Evolutionary conservation across 345 rosid species (phyloP), one percentile per base, ranked within the genome.

Genomic region (Barbarea vulgaris): DNA sequence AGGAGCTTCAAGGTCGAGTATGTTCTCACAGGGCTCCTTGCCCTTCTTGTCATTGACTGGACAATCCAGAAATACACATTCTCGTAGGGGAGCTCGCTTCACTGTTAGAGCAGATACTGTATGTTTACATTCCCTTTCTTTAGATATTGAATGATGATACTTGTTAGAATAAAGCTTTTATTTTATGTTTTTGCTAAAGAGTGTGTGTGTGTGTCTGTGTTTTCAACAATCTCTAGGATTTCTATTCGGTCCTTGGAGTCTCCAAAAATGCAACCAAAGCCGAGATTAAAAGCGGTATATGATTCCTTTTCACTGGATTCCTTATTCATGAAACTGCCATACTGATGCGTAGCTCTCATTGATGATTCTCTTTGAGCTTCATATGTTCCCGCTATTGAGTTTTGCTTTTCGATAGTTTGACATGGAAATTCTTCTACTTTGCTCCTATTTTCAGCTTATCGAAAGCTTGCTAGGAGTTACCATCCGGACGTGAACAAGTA

Each of bases 401-500:
- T 60, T 28, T 41, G 28, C 5, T 28, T 46, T 62, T 69, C 28
- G 5, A 69, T 69, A 62, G 28, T 60, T 67, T 59, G 24, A 51
- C n/a, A 51, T 14, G 19, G 53, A 75, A 34, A 15, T 64, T 64
- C 1, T 54, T 57, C 14, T 58, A 5, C 31, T 50, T 63, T 37
- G 41, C n/a, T 47, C 39, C 47, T 27, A 33, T 74, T 70, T 87
- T 37, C 91, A 96, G 99, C 98, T 61, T 96, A 96, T 63, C 84
- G 99, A 74, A 96, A 96, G 80, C 98, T 93, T 54, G 99, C 98
- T 7, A 87, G 99, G 85, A 93, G 76, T 81, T 91, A 84, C 73
- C 99, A 96, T 84, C 99, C 97, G 5, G 99, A 96, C 67, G 97
- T 96, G 65, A 96, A 96, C 87, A 96, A 96, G 98, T 93, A 70